These are phyloP conservation scores for Aristolochia californica DNA, from an alignment of 164 flowering plant genomes.

Conservation along the genomic window DNA sequence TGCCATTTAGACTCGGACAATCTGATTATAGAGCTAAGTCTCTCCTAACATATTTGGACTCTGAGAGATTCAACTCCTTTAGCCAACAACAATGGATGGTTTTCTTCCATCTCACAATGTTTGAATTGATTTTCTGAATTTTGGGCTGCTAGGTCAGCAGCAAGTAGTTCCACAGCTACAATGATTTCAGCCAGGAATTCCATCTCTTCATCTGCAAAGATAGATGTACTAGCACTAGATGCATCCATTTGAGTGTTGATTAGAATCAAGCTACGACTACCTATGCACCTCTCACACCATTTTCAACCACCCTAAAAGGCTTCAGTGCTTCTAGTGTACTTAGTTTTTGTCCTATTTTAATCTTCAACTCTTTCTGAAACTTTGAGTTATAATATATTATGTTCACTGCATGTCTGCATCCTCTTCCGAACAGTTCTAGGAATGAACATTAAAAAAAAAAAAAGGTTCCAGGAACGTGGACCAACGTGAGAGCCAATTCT, in stretches of 20 bases:
- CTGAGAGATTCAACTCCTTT: constrained; percentile 16
- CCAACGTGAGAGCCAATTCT: constrained; percentile 20
- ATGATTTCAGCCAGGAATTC: constrained; percentile 20
- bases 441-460: constrained; percentile 7
- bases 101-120: constrained; percentile 47
- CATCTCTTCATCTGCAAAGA: constrained; percentile 29
- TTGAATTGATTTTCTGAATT: constrained; percentile 29
- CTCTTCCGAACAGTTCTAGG: constrained; percentile 20
- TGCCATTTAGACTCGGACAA: constrained; percentile 60
- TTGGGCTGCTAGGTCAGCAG: constrained; percentile 76
- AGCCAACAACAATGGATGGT: constrained; percentile 36
- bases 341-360: constrained; percentile 10
- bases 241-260: constrained; percentile 28
- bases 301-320: constrained; percentile 19
- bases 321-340: constrained; percentile 15
- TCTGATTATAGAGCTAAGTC: constrained; percentile 31
- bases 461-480: not conserved
- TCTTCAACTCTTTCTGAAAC: constrained; percentile 10
- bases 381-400: constrained; percentile 17
- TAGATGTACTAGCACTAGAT: constrained; percentile 28
- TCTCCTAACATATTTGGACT: constrained; percentile 16
- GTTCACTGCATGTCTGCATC: constrained; percentile 28
- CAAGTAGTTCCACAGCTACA: constrained; percentile 55
- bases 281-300: constrained; percentile 32
- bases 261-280: constrained; percentile 37